Evolutionary conservation across 1,139 yeast genomes (phyloP), one percentile per base, ranked within the genome.

Genomic region (Blastobotrys raffinosifermentans): DNA sequence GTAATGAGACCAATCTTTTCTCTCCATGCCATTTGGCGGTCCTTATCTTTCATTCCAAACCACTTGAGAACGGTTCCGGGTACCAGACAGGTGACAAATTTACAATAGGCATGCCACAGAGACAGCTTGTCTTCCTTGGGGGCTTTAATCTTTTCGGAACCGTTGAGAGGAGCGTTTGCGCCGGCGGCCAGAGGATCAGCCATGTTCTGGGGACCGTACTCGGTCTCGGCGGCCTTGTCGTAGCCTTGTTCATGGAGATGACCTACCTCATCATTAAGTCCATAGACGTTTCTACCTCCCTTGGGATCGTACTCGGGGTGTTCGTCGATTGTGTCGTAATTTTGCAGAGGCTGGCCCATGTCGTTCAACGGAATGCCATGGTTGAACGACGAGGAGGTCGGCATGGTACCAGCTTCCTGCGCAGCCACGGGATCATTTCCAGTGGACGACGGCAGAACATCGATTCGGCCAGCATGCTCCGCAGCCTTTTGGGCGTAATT

Each of bases 11-110:
- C 97, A 31, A 89, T 81, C 58, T 91, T 91, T 58, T 91, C 98
- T 57, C 97, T 73, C 98, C 98, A 91, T 0, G 97, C 97, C 68
- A 78, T 76, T 58, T 86, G 96, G 46, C 95, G 75, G 35, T 79
- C 87, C 50, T 77, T 76, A 19, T 84, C 79, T 29, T 73, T 73
- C 72, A 89, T 73, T 3, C 97, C 97, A 61, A 77, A 83, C 38
- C 82, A 60, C 35, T 69, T 67, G 53, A 91, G 64, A 22, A 89
- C 47, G 0, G 89, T 80, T 2, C 81, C 73, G 1, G 96, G 95
- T 2, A 94, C 94, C 93, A 96, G 89, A 59, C 86, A 86, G 0
- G 97, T 89, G 26, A 91, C 64, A 8, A 73, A 50, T 52, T 77
- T 75, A 58, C 96, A 87, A 61, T 86, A 91, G 1, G 78, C 67